These are phyloP conservation scores for Cytospora chrysosperma DNA, from an alignment of 2,329 filamentous ascomycete species.

Conservation along the genomic window DNA sequence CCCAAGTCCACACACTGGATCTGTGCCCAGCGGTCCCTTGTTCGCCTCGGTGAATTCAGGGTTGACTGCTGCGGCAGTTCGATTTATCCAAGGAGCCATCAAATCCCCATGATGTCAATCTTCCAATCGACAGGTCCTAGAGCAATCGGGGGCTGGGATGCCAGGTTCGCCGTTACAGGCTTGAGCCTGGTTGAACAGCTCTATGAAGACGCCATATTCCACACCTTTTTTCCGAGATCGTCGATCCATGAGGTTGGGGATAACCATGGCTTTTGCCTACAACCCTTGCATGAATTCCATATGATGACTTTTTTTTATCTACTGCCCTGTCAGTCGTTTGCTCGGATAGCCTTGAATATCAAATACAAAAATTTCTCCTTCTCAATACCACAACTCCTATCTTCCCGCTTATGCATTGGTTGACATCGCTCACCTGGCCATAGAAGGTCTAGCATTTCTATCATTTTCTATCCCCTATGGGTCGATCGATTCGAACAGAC, in stretches of 20 bases:
- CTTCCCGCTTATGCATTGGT: neutral
- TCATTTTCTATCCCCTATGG: neutral
- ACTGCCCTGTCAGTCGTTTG: neutral
- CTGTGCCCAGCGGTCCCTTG: constrained; percentile 84
- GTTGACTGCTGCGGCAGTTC: constrained; percentile 85
- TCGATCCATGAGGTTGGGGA: constrained; percentile 88
- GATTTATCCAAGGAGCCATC: constrained; percentile 84
- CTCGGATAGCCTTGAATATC: neutral
- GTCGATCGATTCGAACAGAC: neutral
- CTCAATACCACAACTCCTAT: neutral
- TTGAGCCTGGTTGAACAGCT: constrained; percentile 65
- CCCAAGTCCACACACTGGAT: constrained; percentile 48
- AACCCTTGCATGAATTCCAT: constrained; percentile 38
- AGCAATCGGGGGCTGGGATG: constrained; percentile 63
- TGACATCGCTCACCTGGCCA: neutral
- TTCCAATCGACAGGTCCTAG: constrained; percentile 96
- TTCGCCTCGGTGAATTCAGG: constrained; percentile 57
- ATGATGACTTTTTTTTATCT: neutral
- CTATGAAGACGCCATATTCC: constrained; percentile 80
- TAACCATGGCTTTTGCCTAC: constrained; percentile 78
- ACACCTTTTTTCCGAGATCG: constrained; percentile 83
- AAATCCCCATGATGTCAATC: constrained; percentile 73
- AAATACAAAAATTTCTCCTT: too few species aligned
- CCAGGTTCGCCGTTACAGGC: constrained; percentile 63
- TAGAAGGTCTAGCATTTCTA: neutral